These are phyloP conservation scores for Phylloboletellus chloephorus DNA, from an alignment of 1,284 basidiomycete genomes.

Conservation along the genomic window DNA sequence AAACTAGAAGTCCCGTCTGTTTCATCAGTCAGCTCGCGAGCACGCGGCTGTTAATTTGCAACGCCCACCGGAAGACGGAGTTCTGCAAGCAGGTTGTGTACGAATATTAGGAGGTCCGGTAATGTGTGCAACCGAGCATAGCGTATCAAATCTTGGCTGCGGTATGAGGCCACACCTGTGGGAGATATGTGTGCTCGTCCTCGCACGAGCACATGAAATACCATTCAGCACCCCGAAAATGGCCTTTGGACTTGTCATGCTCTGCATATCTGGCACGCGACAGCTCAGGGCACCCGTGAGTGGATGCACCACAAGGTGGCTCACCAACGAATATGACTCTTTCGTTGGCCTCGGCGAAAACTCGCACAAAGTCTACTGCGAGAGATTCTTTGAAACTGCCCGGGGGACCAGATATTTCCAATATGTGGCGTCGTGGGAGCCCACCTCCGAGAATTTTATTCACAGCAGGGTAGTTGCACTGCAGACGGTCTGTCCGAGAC, in stretches of 20 bases:
- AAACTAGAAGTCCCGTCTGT: constrained; percentile 54
- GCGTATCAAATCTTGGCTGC: constrained; percentile 24
- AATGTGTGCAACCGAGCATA: constrained; percentile 40
- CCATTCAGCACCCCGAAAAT: constrained; percentile 41
- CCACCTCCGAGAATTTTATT: constrained; percentile 59
- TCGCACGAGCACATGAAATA: constrained; percentile 28
- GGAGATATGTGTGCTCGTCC: constrained; percentile 14
- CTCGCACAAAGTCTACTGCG: constrained; percentile 43
- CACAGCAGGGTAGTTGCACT: constrained; percentile 41
- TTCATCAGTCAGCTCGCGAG: constrained; percentile 15
- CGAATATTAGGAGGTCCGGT: constrained; percentile 52
- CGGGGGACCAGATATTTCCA: constrained; percentile 71
- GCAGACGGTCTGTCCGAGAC: constrained; percentile 26
- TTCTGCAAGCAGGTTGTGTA: constrained; percentile 47
- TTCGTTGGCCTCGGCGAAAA: constrained; percentile 42
- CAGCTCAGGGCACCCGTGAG: constrained; percentile 11
- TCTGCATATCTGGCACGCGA: constrained; percentile 49
- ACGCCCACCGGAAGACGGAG: constrained; percentile 43
- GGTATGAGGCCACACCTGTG: constrained; percentile 22
- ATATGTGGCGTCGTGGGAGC: constrained; percentile 50
- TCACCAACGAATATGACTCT: constrained; percentile 61
- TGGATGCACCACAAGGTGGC: constrained; percentile 11
- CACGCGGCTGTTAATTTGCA: constrained; percentile 14
- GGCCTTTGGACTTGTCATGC: constrained; percentile 50
- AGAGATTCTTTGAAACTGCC: constrained; percentile 59